These are phyloP conservation scores for Salvia miltiorrhiza DNA, from an alignment of 257 asterid genomes.

Conservation along the genomic window DNA sequence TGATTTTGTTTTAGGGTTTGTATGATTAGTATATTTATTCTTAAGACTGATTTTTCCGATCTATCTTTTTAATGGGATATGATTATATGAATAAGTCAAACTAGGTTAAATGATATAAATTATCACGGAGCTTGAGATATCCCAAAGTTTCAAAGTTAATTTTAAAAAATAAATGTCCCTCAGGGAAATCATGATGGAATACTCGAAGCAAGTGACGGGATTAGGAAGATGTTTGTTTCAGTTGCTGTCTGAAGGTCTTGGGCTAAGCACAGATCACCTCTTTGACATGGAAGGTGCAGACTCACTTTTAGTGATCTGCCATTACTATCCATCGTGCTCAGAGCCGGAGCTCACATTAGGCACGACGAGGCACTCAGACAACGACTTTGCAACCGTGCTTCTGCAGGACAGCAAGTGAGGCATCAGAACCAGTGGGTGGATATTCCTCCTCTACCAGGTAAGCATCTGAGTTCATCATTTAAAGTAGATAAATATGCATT, in stretches of 20 bases:
- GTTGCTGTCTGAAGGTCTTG: constrained; percentile 41
- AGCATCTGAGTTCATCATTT: not conserved
- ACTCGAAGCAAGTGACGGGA: constrained; percentile 26
- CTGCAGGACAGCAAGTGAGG: constrained; percentile 51
- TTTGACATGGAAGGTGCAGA: constrained; percentile 38
- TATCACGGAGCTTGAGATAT: no score
- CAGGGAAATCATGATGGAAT: constrained; percentile 36
- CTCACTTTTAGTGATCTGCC: constrained; percentile 23
- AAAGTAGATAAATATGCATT: no score
- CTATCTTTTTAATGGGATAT: no score
- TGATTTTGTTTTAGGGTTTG: no score
- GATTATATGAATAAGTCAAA: no score
- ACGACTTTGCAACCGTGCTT: constrained; percentile 36
- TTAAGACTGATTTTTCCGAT: no score
- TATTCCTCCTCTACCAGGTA: constrained; percentile 44
- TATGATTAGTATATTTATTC: no score
- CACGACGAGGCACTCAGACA: constrained; percentile 32
- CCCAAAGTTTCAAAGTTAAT: no score
- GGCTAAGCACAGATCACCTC: constrained; percentile 30
- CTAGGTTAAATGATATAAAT: no score
- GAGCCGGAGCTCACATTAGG: constrained; percentile 46
- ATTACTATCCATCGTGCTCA: constrained; percentile 54
- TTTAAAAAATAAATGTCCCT: no score
- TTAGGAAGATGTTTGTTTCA: constrained; percentile 34
- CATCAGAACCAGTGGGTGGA: constrained; percentile 41